Conservation (phyloP, 345 rosid species). For the Camelina sativa region DNA sequence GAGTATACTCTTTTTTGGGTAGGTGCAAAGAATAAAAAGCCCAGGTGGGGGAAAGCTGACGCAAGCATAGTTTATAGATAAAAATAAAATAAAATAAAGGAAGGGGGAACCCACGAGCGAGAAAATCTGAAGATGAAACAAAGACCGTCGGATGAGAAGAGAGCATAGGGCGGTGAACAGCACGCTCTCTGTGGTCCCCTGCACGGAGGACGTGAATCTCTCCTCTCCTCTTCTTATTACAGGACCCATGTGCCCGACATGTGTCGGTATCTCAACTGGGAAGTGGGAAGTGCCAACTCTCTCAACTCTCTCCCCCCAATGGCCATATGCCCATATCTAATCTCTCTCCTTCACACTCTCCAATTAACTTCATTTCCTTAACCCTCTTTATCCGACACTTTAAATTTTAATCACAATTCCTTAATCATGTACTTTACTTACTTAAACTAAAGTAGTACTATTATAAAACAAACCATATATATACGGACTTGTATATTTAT, state of each 20-base stretch:
- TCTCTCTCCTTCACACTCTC: conserved; percentile 19
- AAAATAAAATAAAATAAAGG: not conserved
- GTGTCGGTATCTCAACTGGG: conserved; percentile 40
- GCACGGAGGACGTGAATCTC: conserved; percentile 17
- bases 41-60: conserved; percentile 43
- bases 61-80: conserved; percentile 27
- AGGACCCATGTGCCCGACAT: conserved; percentile 43
- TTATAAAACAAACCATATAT: not conserved
- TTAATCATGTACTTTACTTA: not conserved
- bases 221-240: not conserved
- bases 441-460: not conserved
- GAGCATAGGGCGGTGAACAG: conserved; percentile 36
- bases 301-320: conserved; percentile 14
- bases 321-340: conserved; percentile 29
- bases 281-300: conserved; percentile 19
- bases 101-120: too few species aligned
- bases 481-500: not conserved
- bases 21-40: conserved; percentile 12
- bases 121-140: conserved; percentile 10
- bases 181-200: conserved; percentile 59
- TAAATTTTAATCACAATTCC: conserved; percentile 26
- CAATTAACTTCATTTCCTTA: conserved; percentile 34
- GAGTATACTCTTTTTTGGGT: not conserved
- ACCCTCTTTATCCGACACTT: conserved; percentile 41
- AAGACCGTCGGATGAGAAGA: conserved; percentile 38